Conservation (phyloP, 2,329 filamentous ascomycete genomes). For the Cladosporium sp. region DNA sequence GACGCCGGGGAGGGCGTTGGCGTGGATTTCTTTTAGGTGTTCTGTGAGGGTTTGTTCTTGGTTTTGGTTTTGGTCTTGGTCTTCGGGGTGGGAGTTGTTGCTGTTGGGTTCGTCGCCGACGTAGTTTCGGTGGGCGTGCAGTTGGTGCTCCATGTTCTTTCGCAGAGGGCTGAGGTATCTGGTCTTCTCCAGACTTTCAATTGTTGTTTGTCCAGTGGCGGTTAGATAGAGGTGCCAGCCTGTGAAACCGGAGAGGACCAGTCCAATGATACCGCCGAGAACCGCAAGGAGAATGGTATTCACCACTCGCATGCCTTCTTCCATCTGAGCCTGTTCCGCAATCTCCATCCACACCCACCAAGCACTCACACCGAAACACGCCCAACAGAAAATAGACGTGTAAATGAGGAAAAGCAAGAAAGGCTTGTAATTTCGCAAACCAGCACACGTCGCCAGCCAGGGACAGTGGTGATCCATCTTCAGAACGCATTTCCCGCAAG, state of each 20-base stretch:
- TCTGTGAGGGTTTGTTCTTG: slow-evolving; percentile 50
- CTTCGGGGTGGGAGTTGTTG: not conserved
- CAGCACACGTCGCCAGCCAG: slow-evolving; percentile 94
- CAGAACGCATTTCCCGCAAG: slow-evolving; percentile 86
- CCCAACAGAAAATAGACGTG: slow-evolving; percentile 78
- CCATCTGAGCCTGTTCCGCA: slow-evolving; percentile 62
- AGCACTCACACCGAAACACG: slow-evolving; percentile 70
- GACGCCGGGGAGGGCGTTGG: slow-evolving; percentile 74
- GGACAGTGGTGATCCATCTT: slow-evolving; percentile 99
- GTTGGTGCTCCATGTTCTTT: slow-evolving; percentile 49
- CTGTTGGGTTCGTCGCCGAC: slow-evolving; percentile 37
- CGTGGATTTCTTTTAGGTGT: slow-evolving; percentile 74
- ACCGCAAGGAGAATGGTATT: slow-evolving; percentile 88
- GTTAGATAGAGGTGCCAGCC: slow-evolving; percentile 86
- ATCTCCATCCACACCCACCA: slow-evolving; percentile 85
- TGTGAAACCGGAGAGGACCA: slow-evolving; percentile 86
- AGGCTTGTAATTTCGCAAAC: slow-evolving; percentile 89
- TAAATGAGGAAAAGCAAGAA: slow-evolving; percentile 92
- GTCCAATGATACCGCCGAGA: slow-evolving; percentile 80
- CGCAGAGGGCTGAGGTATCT: slow-evolving; percentile 80
- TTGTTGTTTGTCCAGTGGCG: slow-evolving; percentile 77
- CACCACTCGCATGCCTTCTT: slow-evolving; percentile 67
- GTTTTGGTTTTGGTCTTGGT: no score
- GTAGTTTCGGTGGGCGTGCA: slow-evolving; percentile 28
- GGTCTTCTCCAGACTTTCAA: slow-evolving; percentile 94